phyloP scores from a whole-genome alignment of 2,329 filamentous ascomycete species.

The Lasiodiplodia sp. region DNA sequence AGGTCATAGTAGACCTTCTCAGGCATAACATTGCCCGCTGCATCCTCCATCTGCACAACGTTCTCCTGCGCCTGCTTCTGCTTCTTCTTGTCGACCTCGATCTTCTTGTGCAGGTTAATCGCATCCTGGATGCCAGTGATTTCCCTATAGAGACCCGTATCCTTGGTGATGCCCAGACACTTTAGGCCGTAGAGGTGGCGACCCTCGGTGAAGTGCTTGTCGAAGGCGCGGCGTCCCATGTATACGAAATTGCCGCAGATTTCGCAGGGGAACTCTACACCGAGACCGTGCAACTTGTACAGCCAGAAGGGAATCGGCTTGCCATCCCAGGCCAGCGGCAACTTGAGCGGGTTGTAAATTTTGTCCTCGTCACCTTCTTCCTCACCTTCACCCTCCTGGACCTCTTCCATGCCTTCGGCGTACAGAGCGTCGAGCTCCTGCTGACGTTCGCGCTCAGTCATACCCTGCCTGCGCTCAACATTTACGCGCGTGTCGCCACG shows the following conservation, averaged over 20 bases:
- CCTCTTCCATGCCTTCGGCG: conserved; percentile 61
- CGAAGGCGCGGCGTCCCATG: conserved; percentile 93
- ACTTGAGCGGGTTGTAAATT: conserved; percentile 95
- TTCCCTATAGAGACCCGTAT: conserved; percentile 85
- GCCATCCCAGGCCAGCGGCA: conserved; percentile 96
- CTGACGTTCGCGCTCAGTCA: conserved; percentile 95
- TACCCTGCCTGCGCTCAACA: conserved; percentile 93
- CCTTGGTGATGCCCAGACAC: conserved; percentile 81
- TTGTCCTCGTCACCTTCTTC: conserved; percentile 78
- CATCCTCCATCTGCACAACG: conserved; percentile 98
- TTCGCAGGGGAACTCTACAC: conserved; percentile 94
- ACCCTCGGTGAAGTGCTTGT: conserved; percentile 97
- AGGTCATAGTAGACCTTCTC: conserved; percentile 97
- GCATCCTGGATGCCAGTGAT: conserved; percentile 94
- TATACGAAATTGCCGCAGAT: conserved; percentile 95
- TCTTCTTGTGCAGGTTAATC: conserved; percentile 88
- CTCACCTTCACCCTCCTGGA: conserved; percentile 62
- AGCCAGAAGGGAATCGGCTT: conserved; percentile 96
- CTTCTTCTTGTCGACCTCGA: conserved; percentile 83
- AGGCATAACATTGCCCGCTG: conserved; percentile 97
- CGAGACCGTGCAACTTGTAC: conserved; percentile 94
- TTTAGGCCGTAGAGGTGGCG: conserved; percentile 93
- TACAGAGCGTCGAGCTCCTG: conserved; percentile 92
- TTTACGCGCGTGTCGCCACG: conserved; percentile 90
- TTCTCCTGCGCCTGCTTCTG: conserved; percentile 78